Conservation (phyloP, 2,329 filamentous ascomycete genomes). For the Sporothrix inflata region DNA sequence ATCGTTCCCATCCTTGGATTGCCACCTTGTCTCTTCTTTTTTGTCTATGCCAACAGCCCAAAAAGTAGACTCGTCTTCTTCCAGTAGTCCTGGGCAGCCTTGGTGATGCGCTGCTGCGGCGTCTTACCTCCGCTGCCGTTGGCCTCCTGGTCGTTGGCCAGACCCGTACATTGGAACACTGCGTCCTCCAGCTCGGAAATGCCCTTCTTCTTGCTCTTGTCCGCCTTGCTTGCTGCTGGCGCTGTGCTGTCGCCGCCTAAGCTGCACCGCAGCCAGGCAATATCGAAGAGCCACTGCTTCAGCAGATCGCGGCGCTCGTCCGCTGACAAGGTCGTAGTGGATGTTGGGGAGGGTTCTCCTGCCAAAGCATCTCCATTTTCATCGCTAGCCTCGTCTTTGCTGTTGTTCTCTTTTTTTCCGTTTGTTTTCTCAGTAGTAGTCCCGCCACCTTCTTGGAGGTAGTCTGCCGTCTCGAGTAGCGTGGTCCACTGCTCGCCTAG, state of each 20-base stretch:
- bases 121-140: slow-evolving; percentile 47
- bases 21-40: slow-evolving; percentile 11
- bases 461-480: slow-evolving; percentile 42
- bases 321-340: not conserved
- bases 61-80: slow-evolving; percentile 81
- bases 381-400: not conserved
- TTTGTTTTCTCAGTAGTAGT: slow-evolving; percentile 21
- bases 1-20: too few species aligned
- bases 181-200: slow-evolving; percentile 52
- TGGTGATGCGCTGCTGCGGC: slow-evolving; percentile 58
- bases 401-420: not conserved
- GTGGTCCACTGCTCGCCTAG: slow-evolving; percentile 56
- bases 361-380: slow-evolving; percentile 1
- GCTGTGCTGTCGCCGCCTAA: slow-evolving; percentile 41
- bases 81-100: slow-evolving; percentile 76
- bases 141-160: slow-evolving; percentile 37
- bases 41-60: slow-evolving; percentile 64
- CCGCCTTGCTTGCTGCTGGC: slow-evolving; percentile 30
- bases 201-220: slow-evolving; percentile 17
- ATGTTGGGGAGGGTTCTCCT: slow-evolving; percentile 25
- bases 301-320: slow-evolving; percentile 51
- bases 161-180: slow-evolving; percentile 49
- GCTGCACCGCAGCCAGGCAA: slow-evolving; percentile 54
- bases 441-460: slow-evolving; percentile 31
- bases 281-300: slow-evolving; percentile 66